These are phyloP conservation scores for Toxicodendron radicans DNA, from an alignment of 345 rosid genomes.

Conservation along the genomic window DNA sequence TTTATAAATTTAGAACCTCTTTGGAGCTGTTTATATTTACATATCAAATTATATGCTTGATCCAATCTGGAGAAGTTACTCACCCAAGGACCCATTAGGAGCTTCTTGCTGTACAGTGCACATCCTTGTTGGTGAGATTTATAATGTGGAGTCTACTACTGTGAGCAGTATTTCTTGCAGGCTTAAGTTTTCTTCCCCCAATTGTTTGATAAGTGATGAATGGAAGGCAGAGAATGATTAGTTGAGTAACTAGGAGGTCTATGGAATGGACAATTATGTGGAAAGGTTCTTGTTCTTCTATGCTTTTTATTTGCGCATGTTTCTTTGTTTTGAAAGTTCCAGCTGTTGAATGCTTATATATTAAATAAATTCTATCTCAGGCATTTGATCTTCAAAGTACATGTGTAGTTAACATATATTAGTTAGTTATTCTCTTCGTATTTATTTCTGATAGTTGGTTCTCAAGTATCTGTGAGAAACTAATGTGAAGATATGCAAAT, in stretches of 20 bases:
- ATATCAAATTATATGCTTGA: background rate
- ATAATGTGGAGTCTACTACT: background rate
- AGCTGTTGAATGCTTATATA: background rate
- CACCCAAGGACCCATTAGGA: background rate
- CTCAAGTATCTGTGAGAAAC: background rate
- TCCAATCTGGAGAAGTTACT: background rate
- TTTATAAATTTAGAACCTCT: background rate
- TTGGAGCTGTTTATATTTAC: background rate
- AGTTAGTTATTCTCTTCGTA: background rate
- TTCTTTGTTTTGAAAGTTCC: constrained; percentile 10
- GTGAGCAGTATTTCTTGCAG: too few species aligned
- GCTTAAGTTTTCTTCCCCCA: too few species aligned
- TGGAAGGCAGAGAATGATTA: too few species aligned
- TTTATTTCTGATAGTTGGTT: background rate
- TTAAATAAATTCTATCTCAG: background rate
- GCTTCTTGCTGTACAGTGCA: constrained; percentile 3
- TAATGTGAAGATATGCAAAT: background rate
- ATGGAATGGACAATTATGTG: too few species aligned
- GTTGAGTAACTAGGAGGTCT: too few species aligned
- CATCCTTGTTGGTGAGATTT: background rate
- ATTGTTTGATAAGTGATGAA: too few species aligned
- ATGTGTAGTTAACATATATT: background rate
- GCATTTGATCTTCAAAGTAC: background rate
- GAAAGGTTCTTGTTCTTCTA: too few species aligned
- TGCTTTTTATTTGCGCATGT: background rate